Evolutionary conservation across 441 rosid species (phyloP).

Genomic region (Mallotus japonicus): DNA sequence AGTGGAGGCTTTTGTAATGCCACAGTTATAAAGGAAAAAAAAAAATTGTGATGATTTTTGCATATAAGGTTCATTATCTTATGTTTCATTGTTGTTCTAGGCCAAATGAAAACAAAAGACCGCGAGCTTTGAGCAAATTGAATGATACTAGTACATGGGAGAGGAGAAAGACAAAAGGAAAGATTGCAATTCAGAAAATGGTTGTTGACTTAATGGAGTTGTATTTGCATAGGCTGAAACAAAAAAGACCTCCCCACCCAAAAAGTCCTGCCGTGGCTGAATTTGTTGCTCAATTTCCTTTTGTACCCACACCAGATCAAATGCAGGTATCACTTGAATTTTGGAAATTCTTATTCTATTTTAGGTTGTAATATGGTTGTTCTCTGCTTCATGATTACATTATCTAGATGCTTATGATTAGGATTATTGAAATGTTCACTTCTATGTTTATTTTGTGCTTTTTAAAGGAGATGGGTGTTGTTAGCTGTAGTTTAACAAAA

Average conservation of each 20-base stretch:
- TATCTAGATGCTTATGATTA: not conserved
- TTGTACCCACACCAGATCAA: slow-evolving; percentile 89
- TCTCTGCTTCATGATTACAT: not conserved
- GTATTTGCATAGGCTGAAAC: slow-evolving; percentile 86
- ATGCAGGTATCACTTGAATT: slow-evolving; percentile 49
- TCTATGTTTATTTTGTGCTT: not conserved
- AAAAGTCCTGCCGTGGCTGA: slow-evolving; percentile 62
- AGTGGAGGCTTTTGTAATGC: not conserved
- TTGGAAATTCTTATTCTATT: slow-evolving; percentile 8
- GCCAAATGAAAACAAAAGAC: slow-evolving; percentile 79
- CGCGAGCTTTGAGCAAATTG: slow-evolving; percentile 80
- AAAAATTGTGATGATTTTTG: slow-evolving; percentile 4
- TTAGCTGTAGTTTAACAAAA: slow-evolving; percentile 10
- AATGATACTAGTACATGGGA: slow-evolving; percentile 83
- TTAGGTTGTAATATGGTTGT: not conserved
- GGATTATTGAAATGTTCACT: not conserved
- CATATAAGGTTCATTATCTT: slow-evolving; percentile 10
- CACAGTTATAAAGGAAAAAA: not conserved
- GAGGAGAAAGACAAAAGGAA: slow-evolving; percentile 90
- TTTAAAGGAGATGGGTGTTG: not conserved
- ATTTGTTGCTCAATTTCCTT: slow-evolving; percentile 71
- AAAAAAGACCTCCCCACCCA: slow-evolving; percentile 79
- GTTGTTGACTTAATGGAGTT: slow-evolving; percentile 97
- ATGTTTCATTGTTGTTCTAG: slow-evolving; percentile 41
- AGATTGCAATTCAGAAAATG: slow-evolving; percentile 96